These are phyloP conservation scores for Sordariomycetes sp. DNA, from an alignment of 2,329 filamentous ascomycete genomes.

Conservation along the genomic window DNA sequence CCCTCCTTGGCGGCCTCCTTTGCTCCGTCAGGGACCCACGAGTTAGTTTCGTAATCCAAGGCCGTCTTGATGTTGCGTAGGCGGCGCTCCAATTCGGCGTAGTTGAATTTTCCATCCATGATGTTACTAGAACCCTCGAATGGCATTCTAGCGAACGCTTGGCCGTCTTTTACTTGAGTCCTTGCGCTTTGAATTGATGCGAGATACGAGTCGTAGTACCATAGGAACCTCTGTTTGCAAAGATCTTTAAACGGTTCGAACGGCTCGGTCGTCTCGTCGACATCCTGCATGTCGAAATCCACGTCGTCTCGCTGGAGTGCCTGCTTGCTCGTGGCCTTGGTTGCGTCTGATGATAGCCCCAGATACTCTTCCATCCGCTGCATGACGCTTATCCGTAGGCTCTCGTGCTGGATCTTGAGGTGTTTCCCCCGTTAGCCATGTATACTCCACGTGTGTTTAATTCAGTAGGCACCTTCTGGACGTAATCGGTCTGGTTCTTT, in stretches of 20 bases:
- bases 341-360: slow-evolving; percentile 42
- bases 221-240: slow-evolving; percentile 82
- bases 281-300: slow-evolving; percentile 32
- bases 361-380: slow-evolving; percentile 73
- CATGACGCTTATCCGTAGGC: slow-evolving; percentile 73
- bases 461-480: slow-evolving; percentile 52
- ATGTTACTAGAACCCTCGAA: slow-evolving; percentile 67
- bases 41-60: slow-evolving; percentile 56
- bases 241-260: slow-evolving; percentile 86
- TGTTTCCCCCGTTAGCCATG: not conserved
- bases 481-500: slow-evolving; percentile 60
- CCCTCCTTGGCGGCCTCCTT: slow-evolving; percentile 49
- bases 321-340: slow-evolving; percentile 12
- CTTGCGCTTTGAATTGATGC: slow-evolving; percentile 53
- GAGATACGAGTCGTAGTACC: slow-evolving; percentile 89
- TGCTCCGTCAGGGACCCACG: slow-evolving; percentile 60
- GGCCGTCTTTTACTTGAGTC: slow-evolving; percentile 47
- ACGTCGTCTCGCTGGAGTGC: slow-evolving; percentile 25
- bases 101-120: slow-evolving; percentile 83
- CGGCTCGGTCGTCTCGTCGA: slow-evolving; percentile 38
- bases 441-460: not conserved
- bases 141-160: slow-evolving; percentile 66
- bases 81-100: slow-evolving; percentile 57
- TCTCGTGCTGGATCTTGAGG: slow-evolving; percentile 75
- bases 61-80: slow-evolving; percentile 54